phyloP scores from a whole-genome alignment of 2,329 filamentous ascomycete genomes.

The Aspergillus transmontanensis region DNA sequence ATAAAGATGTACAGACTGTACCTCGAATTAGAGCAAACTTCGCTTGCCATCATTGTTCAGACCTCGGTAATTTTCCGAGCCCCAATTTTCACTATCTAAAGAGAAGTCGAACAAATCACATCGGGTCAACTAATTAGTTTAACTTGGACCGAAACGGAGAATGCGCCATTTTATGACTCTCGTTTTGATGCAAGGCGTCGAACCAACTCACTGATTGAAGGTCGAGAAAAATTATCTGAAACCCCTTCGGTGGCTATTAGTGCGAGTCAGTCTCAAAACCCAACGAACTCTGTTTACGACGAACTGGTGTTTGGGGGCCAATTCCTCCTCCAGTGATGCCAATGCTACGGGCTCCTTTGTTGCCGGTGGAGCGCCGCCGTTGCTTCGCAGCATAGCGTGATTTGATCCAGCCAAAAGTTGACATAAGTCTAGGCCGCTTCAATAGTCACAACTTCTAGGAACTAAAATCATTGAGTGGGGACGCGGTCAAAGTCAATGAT shows the following conservation, averaged over 20 bases:
- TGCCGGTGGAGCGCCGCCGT: background rate
- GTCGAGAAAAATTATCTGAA: background rate
- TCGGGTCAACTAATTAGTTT: background rate
- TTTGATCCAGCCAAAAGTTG: background rate
- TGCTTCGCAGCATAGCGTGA: background rate
- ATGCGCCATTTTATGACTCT: background rate
- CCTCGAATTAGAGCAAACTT: background rate
- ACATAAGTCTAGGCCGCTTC: no score
- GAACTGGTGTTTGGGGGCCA: background rate
- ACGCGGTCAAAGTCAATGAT: background rate
- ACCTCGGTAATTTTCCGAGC: background rate
- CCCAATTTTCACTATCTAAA: background rate
- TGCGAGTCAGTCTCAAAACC: background rate
- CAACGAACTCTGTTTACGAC: constrained; percentile 2
- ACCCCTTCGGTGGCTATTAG: background rate
- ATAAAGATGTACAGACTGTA: background rate
- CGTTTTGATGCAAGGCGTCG: background rate
- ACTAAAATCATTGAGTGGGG: background rate
- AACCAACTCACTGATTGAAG: background rate
- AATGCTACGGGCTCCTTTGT: background rate
- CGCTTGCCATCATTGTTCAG: background rate
- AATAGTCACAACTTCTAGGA: no score
- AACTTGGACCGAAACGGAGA: background rate
- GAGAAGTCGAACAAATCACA: background rate
- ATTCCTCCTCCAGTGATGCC: background rate